A percentile compares a stretch with the other conserved stretches of the same genome.
phyloP scores from a whole-genome alignment of 2,329 filamentous ascomycete species.

The Xylaria sp. region DNA sequence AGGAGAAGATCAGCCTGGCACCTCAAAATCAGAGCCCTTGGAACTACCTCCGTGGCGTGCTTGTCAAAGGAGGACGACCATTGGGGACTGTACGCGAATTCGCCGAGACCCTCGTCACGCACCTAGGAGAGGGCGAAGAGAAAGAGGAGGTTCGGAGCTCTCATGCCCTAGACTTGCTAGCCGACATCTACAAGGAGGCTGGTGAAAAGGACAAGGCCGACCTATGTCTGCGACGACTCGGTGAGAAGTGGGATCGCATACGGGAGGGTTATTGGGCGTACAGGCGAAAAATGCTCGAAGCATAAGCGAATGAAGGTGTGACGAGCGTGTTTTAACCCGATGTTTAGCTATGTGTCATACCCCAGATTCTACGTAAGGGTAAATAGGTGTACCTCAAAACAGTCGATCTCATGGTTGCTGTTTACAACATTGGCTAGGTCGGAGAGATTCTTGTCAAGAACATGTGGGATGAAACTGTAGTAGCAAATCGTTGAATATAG shows the following conservation, averaged over 20 bases:
- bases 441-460: neutral
- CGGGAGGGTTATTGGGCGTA: constrained; percentile 94
- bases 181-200: constrained; percentile 71
- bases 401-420: neutral
- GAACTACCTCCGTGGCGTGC: constrained; percentile 86
- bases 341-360: neutral
- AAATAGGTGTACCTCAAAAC: neutral
- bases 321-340: neutral
- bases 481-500: neutral
- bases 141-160: constrained; percentile 67
- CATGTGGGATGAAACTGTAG: neutral
- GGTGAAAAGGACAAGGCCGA: constrained; percentile 70
- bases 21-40: constrained; percentile 95
- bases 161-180: constrained; percentile 76
- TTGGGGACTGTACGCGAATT: constrained; percentile 60
- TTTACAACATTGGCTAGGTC: neutral
- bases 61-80: constrained; percentile 71
- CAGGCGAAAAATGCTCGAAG: constrained; percentile 49
- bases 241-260: constrained; percentile 89
- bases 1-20: constrained; percentile 77
- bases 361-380: neutral
- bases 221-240: constrained; percentile 76
- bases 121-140: constrained; percentile 54
- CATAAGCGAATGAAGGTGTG: neutral
- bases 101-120: constrained; percentile 61